A percentile compares a stretch with the other conserved stretches of the same genome.
Conservation (phyloP, 805 yeast species). For the Komagataella ulmi region DNA sequence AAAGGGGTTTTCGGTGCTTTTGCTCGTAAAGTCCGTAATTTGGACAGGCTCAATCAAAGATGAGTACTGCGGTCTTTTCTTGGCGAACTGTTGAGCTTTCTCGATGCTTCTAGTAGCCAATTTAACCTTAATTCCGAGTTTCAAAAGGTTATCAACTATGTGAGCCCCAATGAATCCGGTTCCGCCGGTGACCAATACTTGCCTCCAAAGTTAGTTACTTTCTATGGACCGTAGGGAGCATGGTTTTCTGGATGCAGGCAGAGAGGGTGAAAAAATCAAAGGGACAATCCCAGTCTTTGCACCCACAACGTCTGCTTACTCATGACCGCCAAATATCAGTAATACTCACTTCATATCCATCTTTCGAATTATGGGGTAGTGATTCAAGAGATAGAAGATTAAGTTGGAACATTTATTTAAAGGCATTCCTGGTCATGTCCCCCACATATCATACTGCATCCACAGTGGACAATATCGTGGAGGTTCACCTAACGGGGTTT, state of each 20-base stretch:
- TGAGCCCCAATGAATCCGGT: conserved; percentile 5
- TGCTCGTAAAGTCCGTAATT: conserved; percentile 6
- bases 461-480: neutral
- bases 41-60: conserved; percentile 8
- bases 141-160: conserved; percentile 2
- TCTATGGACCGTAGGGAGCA: neutral
- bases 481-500: neutral
- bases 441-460: neutral
- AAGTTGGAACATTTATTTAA: too few relatives aligned
- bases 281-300: neutral
- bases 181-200: conserved; percentile 4
- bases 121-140: conserved; percentile 11
- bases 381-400: neutral
- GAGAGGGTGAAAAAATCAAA: too few relatives aligned
- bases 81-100: conserved; percentile 9
- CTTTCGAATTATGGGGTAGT: neutral
- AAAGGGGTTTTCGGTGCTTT: conserved; percentile 2
- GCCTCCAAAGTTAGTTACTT: neutral
- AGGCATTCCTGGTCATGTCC: neutral
- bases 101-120: conserved; percentile 9
- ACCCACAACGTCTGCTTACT: neutral
- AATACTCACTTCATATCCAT: neutral
- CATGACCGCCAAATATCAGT: neutral
- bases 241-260: neutral
- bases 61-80: conserved; percentile 5